Conservation (phyloP, 768 basidiomycete species). For the Tulasnella calospora region DNA sequence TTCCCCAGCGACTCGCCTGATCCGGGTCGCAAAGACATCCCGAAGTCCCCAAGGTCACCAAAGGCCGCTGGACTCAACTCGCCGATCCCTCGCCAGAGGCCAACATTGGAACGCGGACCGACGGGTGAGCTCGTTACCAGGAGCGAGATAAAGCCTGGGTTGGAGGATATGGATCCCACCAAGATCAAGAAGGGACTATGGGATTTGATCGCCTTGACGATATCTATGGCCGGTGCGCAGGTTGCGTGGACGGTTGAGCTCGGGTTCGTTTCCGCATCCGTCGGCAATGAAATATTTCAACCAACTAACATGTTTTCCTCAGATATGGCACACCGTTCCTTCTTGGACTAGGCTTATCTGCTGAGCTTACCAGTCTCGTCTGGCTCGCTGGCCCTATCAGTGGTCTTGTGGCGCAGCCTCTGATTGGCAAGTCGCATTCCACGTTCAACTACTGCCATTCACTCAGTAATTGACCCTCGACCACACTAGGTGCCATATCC, state of each 20-base stretch:
- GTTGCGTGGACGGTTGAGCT: slow-evolving; percentile 95
- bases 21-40: not conserved
- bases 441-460: not conserved
- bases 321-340: slow-evolving; percentile 97
- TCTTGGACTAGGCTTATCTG: slow-evolving; percentile 71
- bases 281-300: not conserved
- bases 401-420: slow-evolving; percentile 91
- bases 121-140: not conserved
- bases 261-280: slow-evolving; percentile 52
- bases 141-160: not conserved
- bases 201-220: slow-evolving; percentile 74
- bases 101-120: slow-evolving; percentile 7
- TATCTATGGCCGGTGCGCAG: slow-evolving; percentile 93
- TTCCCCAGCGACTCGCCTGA: slow-evolving; percentile 13
- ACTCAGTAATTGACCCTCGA: slow-evolving; percentile 2
- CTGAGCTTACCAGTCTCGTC: slow-evolving; percentile 86
- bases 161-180: slow-evolving; percentile 10
- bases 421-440: slow-evolving; percentile 63
- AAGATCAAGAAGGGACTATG: slow-evolving; percentile 42
- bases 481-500: slow-evolving; percentile 74
- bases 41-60: not conserved
- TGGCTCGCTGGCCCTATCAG: slow-evolving; percentile 89
- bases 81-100: slow-evolving; percentile 8
- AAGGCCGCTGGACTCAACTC: not conserved
- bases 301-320: slow-evolving; percentile 21